phyloP scores from a whole-genome alignment of 441 rosid genomes.

The Adansonia rubrostipa region DNA sequence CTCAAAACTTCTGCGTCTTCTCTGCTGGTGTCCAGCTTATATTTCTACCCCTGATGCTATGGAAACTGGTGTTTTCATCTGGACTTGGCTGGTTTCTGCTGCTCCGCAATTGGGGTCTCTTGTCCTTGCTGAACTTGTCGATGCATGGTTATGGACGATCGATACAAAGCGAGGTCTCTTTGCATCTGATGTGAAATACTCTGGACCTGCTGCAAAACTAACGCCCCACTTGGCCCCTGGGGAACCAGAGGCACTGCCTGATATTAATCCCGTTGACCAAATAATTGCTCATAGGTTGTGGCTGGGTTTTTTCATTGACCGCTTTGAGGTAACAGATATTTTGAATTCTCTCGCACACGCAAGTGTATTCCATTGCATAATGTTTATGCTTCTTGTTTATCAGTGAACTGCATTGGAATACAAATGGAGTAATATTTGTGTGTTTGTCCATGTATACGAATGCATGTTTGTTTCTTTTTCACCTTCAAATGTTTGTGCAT shows the following conservation, averaged over 20 bases:
- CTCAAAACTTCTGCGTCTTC: constrained; percentile 91
- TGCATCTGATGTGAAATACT: constrained; percentile 77
- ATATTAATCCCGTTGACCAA: constrained; percentile 83
- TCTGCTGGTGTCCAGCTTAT: constrained; percentile 99
- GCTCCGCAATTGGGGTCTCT: constrained; percentile 93
- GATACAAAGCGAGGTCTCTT: constrained; percentile 96
- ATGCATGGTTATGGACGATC: constrained; percentile 99
- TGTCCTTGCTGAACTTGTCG: constrained; percentile 98
- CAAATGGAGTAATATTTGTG: background rate
- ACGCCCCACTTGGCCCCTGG: constrained; percentile 97
- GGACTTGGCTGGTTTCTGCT: constrained; percentile 99
- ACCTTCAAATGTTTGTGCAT: constrained; percentile 12
- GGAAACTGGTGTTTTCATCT: constrained; percentile 97
- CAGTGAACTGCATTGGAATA: background rate
- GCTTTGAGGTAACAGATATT: constrained; percentile 73
- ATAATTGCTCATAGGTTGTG: constrained; percentile 95
- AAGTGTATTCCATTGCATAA: background rate
- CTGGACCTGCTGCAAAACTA: constrained; percentile 94
- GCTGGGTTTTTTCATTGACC: constrained; percentile 96
- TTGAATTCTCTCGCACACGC: constrained; percentile 6
- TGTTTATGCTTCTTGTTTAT: constrained; percentile 18
- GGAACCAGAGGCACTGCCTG: constrained; percentile 80
- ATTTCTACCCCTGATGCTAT: constrained; percentile 91
- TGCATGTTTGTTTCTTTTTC: background rate
- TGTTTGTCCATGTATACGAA: background rate